These are phyloP conservation scores for Prunus kanzakura DNA, from an alignment of 306 rosid species.

Conservation along the genomic window DNA sequence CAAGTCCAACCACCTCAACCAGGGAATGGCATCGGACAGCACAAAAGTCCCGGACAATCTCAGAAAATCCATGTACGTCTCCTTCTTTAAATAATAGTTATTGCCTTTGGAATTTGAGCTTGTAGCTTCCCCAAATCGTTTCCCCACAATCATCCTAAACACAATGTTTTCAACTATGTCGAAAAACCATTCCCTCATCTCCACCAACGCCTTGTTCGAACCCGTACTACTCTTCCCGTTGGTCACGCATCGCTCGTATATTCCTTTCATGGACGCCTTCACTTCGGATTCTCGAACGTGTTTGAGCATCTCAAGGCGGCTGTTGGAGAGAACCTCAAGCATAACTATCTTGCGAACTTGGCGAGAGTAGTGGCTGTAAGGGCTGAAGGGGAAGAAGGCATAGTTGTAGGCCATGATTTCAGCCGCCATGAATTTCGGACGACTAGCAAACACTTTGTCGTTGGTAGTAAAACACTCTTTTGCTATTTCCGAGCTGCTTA, in stretches of 20 bases:
- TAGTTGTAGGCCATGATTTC: conserved; percentile 15
- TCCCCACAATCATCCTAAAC: conserved; percentile 4
- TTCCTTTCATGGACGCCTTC: background rate
- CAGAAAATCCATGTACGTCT: conserved; percentile 1
- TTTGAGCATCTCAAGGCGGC: conserved; percentile 9
- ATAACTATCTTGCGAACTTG: conserved; percentile 13
- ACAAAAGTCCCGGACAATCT: background rate
- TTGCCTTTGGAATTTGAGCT: background rate
- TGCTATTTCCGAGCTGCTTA: conserved; percentile 16
- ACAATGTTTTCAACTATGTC: background rate
- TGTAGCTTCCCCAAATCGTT: background rate
- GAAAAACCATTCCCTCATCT: conserved; percentile 23
- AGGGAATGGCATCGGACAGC: conserved; percentile 16
- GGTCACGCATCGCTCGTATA: background rate
- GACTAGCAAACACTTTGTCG: conserved; percentile 11
- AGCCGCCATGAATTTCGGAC: background rate
- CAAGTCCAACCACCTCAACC: conserved; percentile 17
- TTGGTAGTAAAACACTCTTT: conserved; percentile 24
- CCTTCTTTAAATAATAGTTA: background rate
- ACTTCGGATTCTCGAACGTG: conserved; percentile 11
- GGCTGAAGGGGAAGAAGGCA: conserved; percentile 22
- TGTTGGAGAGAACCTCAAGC: conserved; percentile 13
- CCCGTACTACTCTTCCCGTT: background rate
- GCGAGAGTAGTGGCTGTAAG: conserved; percentile 18
- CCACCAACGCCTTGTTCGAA: conserved; percentile 2